Conservation (phyloP, 768 basidiomycete species). For the Tricholoma furcatifolium region DNA sequence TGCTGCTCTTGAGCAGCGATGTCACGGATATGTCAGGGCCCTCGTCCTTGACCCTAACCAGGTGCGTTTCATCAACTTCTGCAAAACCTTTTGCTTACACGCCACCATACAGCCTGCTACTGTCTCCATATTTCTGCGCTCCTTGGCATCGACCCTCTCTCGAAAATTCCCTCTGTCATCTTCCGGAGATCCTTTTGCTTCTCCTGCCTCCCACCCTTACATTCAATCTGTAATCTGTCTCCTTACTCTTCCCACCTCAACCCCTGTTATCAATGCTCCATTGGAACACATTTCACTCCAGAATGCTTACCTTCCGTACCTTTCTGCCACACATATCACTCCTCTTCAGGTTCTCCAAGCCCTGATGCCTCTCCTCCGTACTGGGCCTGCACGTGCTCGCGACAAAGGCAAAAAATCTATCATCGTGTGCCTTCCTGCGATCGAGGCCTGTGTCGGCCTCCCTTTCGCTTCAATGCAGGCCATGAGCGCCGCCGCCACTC, state of each 20-base stretch:
- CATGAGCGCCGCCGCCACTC: conserved; percentile 74
- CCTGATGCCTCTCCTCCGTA: conserved; percentile 73
- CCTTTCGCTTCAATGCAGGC: conserved; percentile 66
- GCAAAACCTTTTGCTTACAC: background rate
- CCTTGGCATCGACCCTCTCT: conserved; percentile 74
- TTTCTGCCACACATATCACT: conserved; percentile 72
- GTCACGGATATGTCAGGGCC: conserved; percentile 77
- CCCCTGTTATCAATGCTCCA: conserved; percentile 50
- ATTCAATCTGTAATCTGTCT: conserved; percentile 80
- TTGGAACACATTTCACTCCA: conserved; percentile 69
- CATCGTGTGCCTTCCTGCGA: conserved; percentile 73
- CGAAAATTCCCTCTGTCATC: conserved; percentile 79
- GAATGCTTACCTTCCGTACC: conserved; percentile 64
- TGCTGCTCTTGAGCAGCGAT: conserved; percentile 57
- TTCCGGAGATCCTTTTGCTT: conserved; percentile 78
- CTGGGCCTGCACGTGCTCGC: conserved; percentile 53
- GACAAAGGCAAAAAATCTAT: conserved; percentile 60
- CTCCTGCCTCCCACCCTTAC: conserved; percentile 63
- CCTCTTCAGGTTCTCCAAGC: conserved; percentile 78
- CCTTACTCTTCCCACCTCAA: conserved; percentile 51
- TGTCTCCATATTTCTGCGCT: conserved; percentile 75
- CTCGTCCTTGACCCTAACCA: conserved; percentile 79
- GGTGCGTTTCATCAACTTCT: conserved; percentile 37
- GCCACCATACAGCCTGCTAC: conserved; percentile 57
- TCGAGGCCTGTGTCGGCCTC: conserved; percentile 71